Evolutionary conservation across 2,329 filamentous ascomycete genomes (phyloP), one percentile per base, ranked within the genome.

Genomic region (Calonectria multiphialidica): DNA sequence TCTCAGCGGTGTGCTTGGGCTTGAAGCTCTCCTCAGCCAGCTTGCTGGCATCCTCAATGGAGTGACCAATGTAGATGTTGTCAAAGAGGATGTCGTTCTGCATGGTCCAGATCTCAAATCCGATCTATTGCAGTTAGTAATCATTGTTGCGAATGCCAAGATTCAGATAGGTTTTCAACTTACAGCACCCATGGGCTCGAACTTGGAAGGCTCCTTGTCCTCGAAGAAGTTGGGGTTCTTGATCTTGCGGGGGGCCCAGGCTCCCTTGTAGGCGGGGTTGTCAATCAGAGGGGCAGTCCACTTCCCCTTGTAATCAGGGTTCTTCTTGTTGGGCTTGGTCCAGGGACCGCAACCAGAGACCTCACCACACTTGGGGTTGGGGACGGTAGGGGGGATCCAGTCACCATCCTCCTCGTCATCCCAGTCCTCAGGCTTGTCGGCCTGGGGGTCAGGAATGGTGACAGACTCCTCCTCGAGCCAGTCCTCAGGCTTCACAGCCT

Each of bases 61-160:
- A 98, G 92, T 99, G 97, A 76, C 97, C 97, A 84, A 99, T 95
- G 91, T 98, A 99, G 90, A 99, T 97, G 93, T 99, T 99, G 92
- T 98, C 95, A 81, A 99, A 98, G 81, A 98, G 93, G 80, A 99
- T 98, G 83, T 98, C 94, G 85, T 93, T 98, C 88, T 98, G 96
- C 97, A 99, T 99, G 81, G 97, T 98, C 97, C 97, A 99, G 88
- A 99, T 96, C 87, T 99, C 97, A 82, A 98, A 98, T 80, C 97
- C 97, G 87, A 98, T 96, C 94, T 95, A 82, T 23, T 57, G 25
- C 1, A 35, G 65, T 76, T 72, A 82, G 79, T 75, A 65, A 45
- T 9, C 18, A 9, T 15, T 12, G 18, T 53, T 12, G 7, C 1
- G 23, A 42, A 30, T 4, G 4, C 25, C 33, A 13, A 16, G 37